These are phyloP conservation scores for Stemphylium beticola DNA, from an alignment of 2,329 filamentous ascomycete genomes.

Conservation along the genomic window DNA sequence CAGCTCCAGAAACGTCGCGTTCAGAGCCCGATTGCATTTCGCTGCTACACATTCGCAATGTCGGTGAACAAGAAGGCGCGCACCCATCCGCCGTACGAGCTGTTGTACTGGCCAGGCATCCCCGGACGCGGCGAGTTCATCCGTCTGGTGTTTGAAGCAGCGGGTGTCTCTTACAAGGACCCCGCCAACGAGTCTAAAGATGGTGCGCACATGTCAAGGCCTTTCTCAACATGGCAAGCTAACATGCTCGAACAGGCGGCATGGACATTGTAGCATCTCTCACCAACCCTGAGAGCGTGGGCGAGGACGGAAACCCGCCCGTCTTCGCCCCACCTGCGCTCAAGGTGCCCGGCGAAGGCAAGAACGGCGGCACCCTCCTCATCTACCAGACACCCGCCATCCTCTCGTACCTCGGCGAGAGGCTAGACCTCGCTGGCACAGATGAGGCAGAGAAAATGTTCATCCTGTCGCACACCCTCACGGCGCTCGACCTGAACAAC, in stretches of 20 bases:
- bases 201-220: slow-evolving; percentile 38
- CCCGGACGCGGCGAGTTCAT: slow-evolving; percentile 78
- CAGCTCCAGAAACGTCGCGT: neutral
- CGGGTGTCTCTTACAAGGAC: slow-evolving; percentile 69
- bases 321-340: slow-evolving; percentile 71
- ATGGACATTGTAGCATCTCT: slow-evolving; percentile 59
- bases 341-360: slow-evolving; percentile 54
- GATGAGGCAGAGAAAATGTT: slow-evolving; percentile 60
- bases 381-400: slow-evolving; percentile 77
- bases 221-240: neutral
- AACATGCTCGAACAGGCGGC: slow-evolving; percentile 28
- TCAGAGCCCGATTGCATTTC: neutral
- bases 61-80: slow-evolving; percentile 33
- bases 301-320: slow-evolving; percentile 66
- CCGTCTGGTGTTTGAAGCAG: slow-evolving; percentile 74
- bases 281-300: slow-evolving; percentile 52
- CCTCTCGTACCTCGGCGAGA: slow-evolving; percentile 70
- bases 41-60: slow-evolving; percentile 19
- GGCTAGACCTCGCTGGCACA: slow-evolving; percentile 62
- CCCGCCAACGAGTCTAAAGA: slow-evolving; percentile 57
- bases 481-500: slow-evolving; percentile 73
- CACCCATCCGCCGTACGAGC: slow-evolving; percentile 60
- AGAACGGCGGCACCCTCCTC: slow-evolving; percentile 62
- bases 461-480: slow-evolving; percentile 69
- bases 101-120: slow-evolving; percentile 74